These are phyloP conservation scores for Eleusine coracana DNA, from an alignment of 176 grass and related monocot species.

Conservation along the genomic window DNA sequence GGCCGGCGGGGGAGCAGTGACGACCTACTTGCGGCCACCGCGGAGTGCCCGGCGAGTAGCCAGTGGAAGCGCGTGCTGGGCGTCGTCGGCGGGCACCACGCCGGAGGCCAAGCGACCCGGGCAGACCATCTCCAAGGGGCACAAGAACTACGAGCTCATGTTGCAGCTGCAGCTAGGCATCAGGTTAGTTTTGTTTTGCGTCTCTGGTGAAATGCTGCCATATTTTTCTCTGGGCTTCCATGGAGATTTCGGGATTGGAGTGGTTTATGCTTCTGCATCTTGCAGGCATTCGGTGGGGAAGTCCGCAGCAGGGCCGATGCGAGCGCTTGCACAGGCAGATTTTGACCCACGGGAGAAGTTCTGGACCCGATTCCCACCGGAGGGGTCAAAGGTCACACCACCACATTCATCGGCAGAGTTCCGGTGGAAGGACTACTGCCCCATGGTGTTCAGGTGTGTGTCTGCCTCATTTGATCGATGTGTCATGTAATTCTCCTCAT, in stretches of 20 bases:
- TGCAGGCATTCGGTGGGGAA: slow-evolving; percentile 76
- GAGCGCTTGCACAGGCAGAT: slow-evolving; percentile 47
- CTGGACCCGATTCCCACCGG: slow-evolving; percentile 82
- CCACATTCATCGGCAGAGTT: slow-evolving; percentile 75
- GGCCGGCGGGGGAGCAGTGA: slow-evolving; percentile 29
- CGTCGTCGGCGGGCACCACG: slow-evolving; percentile 44
- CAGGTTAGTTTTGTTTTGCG: slow-evolving; percentile 43
- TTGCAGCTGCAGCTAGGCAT: slow-evolving; percentile 91
- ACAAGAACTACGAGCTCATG: slow-evolving; percentile 99
- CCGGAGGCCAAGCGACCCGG: slow-evolving; percentile 77
- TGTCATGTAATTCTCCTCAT: neutral
- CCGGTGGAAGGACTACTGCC: slow-evolving; percentile 91
- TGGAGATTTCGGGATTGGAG: neutral
- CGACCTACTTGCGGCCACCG: slow-evolving; percentile 12
- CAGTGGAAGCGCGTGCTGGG: slow-evolving; percentile 47
- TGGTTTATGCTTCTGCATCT: slow-evolving; percentile 38
- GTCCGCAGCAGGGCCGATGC: slow-evolving; percentile 51
- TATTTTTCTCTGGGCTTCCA: neutral
- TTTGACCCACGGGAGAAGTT: slow-evolving; percentile 77
- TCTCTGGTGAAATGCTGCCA: slow-evolving; percentile 13
- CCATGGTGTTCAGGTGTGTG: slow-evolving; percentile 76
- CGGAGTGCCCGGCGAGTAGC: slow-evolving; percentile 33
- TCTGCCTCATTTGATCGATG: neutral
- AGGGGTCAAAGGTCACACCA: slow-evolving; percentile 73
- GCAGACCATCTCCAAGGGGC: slow-evolving; percentile 94